Conservation (phyloP, 2,329 filamentous ascomycete genomes). For the Phialophora verrucosa region DNA sequence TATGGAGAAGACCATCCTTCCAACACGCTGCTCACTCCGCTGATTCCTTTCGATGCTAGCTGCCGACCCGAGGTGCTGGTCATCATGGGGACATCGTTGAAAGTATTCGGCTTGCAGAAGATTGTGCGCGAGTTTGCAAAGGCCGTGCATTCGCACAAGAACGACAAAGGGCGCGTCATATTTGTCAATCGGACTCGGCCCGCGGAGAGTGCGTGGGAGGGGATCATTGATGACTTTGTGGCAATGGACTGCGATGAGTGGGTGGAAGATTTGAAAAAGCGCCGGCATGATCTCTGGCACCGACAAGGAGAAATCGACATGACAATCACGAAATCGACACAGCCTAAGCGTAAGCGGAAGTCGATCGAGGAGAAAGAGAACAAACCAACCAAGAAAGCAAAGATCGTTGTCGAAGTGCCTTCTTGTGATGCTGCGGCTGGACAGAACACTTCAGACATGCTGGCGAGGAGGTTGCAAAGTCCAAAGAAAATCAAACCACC, state of each 20-base stretch:
- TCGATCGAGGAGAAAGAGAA: conserved; percentile 26
- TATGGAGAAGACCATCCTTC: conserved; percentile 76
- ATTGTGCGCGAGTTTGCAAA: conserved; percentile 75
- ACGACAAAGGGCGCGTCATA: conserved; percentile 65
- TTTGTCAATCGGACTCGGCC: conserved; percentile 77
- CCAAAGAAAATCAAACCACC: conserved; percentile 17
- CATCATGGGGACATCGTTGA: conserved; percentile 72
- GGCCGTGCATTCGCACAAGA: conserved; percentile 67
- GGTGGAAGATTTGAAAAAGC: conserved; percentile 67
- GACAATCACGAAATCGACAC: conserved; percentile 36
- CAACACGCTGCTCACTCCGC: conserved; percentile 69
- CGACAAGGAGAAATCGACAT: conserved; percentile 42
- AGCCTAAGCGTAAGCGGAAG: conserved; percentile 37
- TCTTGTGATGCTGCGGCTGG: neutral
- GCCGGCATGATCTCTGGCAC: conserved; percentile 65
- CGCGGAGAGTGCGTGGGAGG: conserved; percentile 73
- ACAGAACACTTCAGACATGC: conserved; percentile 13
- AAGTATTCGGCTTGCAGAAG: conserved; percentile 73
- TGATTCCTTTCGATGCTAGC: conserved; percentile 70
- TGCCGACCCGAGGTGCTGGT: conserved; percentile 70
- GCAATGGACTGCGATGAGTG: conserved; percentile 77
- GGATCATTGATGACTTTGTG: conserved; percentile 75
- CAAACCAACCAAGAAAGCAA: conserved; percentile 32
- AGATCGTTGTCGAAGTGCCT: conserved; percentile 30
- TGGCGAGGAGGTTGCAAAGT: conserved; percentile 8